Percentiles rank a stretch among this genome's conserved stretches.
Conservation (phyloP, 345 rosid species). For the Fremontodendron californicum region DNA sequence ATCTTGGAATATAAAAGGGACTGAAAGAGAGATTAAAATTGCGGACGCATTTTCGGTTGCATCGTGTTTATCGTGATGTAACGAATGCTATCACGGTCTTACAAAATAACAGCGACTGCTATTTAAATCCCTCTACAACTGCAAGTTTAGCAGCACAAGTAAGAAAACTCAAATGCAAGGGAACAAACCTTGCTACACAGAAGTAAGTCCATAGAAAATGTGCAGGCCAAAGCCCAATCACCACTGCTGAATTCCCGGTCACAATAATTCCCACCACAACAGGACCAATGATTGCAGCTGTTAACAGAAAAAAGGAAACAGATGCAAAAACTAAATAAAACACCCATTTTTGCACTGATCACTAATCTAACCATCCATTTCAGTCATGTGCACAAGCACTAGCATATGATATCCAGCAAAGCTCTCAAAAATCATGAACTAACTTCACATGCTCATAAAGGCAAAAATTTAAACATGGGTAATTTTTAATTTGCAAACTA, state of each 20-base stretch:
- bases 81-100: no score
- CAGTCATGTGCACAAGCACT: neutral
- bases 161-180: neutral
- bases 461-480: neutral
- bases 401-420: neutral
- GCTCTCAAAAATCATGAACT: neutral
- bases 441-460: neutral
- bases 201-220: conserved; percentile 74
- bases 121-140: neutral
- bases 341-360: conserved; percentile 56
- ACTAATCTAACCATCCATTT: neutral
- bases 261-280: conserved; percentile 43
- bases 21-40: no score
- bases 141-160: neutral
- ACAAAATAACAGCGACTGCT: no score
- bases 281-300: conserved; percentile 59
- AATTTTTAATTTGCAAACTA: neutral
- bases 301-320: neutral
- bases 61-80: no score
- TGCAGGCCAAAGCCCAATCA: conserved; percentile 77
- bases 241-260: conserved; percentile 55
- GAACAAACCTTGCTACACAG: conserved; percentile 60
- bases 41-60: no score
- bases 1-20: no score
- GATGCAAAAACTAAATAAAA: neutral